phyloP scores from a whole-genome alignment of 768 basidiomycete genomes.

The Boletus rubroflammeus region DNA sequence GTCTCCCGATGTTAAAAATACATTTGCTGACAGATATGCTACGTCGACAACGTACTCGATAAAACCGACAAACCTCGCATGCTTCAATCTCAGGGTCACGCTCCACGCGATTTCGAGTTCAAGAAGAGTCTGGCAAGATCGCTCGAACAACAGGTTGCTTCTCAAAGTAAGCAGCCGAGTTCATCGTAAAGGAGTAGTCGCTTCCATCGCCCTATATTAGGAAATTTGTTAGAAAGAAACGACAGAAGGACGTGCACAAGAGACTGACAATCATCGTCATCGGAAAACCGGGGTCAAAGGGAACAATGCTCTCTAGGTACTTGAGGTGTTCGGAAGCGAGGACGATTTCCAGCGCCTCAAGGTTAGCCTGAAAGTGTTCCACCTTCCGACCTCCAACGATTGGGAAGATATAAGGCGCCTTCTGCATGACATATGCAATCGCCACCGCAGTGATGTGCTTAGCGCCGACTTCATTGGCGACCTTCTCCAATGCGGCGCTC shows the following conservation, averaged over 20 bases:
- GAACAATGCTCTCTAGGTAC: conserved; percentile 35
- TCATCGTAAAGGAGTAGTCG: conserved; percentile 14
- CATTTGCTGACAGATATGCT: neutral
- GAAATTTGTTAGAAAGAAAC: neutral
- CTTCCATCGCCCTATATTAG: conserved; percentile 26
- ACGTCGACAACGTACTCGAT: neutral
- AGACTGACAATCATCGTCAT: conserved; percentile 29
- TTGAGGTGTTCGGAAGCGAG: conserved; percentile 39
- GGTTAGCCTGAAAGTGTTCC: conserved; percentile 40
- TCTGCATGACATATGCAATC: conserved; percentile 45
- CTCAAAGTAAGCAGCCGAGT: conserved; percentile 19
- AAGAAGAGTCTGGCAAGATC: conserved; percentile 11
- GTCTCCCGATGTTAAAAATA: neutral
- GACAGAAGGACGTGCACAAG: neutral
- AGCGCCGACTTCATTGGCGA: conserved; percentile 38
- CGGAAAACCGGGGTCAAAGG: conserved; percentile 42
- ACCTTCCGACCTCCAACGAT: conserved; percentile 43
- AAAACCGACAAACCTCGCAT: neutral
- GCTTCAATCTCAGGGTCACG: neutral
- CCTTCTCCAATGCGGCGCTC: conserved; percentile 35
- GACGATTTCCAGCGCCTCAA: conserved; percentile 40
- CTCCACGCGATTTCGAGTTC: neutral
- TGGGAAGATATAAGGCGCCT: conserved; percentile 43
- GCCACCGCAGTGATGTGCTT: conserved; percentile 37
- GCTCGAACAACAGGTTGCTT: conserved; percentile 16